phyloP scores from a whole-genome alignment of 352 stramenopile species.

The Globisporangium perplexum region DNA sequence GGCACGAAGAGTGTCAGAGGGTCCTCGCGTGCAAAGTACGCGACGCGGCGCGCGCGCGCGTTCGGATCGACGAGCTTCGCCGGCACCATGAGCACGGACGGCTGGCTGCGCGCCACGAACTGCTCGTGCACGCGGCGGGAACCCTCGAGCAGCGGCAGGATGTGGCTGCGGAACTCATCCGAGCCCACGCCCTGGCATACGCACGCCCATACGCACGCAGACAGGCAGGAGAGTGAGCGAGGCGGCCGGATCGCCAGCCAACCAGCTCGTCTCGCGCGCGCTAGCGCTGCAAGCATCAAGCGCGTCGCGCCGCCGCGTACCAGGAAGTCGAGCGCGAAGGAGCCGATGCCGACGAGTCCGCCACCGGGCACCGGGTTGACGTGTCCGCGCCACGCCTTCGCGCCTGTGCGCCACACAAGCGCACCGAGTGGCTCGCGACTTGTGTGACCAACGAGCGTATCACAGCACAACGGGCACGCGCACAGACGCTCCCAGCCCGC shows the following conservation, averaged over 20 bases:
- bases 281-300: too few species aligned
- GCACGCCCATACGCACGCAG: neutral
- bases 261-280: too few species aligned
- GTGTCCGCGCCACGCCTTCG: constrained; percentile 54
- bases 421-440: too few species aligned
- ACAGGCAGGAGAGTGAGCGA: neutral
- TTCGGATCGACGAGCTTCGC: constrained; percentile 37
- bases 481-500: neutral
- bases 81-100: constrained; percentile 69
- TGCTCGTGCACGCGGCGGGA: constrained; percentile 46
- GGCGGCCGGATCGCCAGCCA: too few species aligned
- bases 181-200: constrained; percentile 52
- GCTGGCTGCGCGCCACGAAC: constrained; percentile 42
- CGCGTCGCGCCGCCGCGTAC: constrained; percentile 23
- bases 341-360: constrained; percentile 53
- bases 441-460: too few species aligned
- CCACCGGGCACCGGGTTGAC: constrained; percentile 68
- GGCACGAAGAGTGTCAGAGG: constrained; percentile 71
- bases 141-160: constrained; percentile 50
- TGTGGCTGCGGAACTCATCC: constrained; percentile 68
- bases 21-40: constrained; percentile 51
- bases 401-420: constrained; percentile 19
- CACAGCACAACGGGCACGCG: neutral
- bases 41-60: constrained; percentile 24
- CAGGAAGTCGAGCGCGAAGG: constrained; percentile 57